phyloP scores from a whole-genome alignment of 768 basidiomycete species.

The Lentinus brumalis region DNA sequence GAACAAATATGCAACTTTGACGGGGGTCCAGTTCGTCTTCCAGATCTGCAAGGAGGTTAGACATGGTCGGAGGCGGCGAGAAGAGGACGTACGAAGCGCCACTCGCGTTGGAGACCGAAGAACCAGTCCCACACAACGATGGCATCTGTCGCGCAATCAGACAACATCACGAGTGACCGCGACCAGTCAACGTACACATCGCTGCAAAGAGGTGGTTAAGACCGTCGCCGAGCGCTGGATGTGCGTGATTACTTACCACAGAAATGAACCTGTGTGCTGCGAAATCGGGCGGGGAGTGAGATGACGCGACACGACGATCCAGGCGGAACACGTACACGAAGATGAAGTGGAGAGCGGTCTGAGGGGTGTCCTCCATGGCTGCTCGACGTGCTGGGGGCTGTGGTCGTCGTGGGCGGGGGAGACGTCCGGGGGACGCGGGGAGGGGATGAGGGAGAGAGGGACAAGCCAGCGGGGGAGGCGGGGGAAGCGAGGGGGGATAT shows the following conservation, averaged over 20 bases:
- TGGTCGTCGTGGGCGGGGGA: not conserved
- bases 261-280: conserved; percentile 73
- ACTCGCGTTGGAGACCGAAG: conserved; percentile 75
- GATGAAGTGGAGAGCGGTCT: conserved; percentile 72
- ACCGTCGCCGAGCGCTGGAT: too few relatives aligned
- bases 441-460: conserved; percentile 7
- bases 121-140: conserved; percentile 87
- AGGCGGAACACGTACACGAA: conserved; percentile 51
- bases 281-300: not conserved
- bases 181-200: conserved; percentile 30
- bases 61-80: conserved; percentile 8
- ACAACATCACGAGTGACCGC: conserved; percentile 5
- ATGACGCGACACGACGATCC: not conserved
- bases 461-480: conserved; percentile 11
- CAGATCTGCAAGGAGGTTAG: conserved; percentile 54
- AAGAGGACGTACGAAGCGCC: conserved; percentile 60
- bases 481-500: conserved; percentile 14
- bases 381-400: not conserved
- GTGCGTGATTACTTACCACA: conserved; percentile 59
- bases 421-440: not conserved
- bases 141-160: conserved; percentile 52
- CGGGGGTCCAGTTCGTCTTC: conserved; percentile 83
- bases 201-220: conserved; percentile 40
- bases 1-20: conserved; percentile 82
- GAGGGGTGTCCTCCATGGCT: conserved; percentile 43